Evolutionary conservation across 2,329 filamentous ascomycete species (phyloP).

Genomic region (Ophiosphaerella korrae): DNA sequence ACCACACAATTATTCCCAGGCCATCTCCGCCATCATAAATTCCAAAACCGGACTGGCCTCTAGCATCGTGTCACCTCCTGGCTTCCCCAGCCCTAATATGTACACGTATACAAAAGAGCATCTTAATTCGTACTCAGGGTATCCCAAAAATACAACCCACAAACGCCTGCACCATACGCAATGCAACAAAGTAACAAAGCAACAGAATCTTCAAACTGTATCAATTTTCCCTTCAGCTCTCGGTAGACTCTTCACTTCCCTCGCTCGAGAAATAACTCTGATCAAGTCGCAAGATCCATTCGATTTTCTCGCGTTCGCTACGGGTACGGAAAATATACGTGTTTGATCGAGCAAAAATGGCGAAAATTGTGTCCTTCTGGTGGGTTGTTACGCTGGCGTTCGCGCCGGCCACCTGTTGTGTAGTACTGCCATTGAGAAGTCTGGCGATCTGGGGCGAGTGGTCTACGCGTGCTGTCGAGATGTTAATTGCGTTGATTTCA

Average conservation of each 20-base stretch:
- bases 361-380: constrained; percentile 74
- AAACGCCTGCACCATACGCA: no score
- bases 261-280: constrained; percentile 67
- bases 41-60: no score
- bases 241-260: constrained; percentile 20
- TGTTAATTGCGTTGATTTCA: constrained; percentile 85
- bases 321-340: constrained; percentile 93
- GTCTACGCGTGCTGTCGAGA: constrained; percentile 89
- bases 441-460: constrained; percentile 86
- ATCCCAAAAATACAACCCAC: no score
- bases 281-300: constrained; percentile 96
- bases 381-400: constrained; percentile 2
- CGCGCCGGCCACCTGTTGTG: constrained; percentile 1
- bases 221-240: not conserved
- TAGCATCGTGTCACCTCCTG: no score
- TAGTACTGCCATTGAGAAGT: constrained; percentile 57
- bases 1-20: no score
- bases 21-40: no score
- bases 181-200: no score
- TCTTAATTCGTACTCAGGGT: no score
- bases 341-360: constrained; percentile 91
- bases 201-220: no score
- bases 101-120: no score
- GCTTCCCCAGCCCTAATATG: no score
- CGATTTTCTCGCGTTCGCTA: constrained; percentile 88